Evolutionary conservation across 2,329 filamentous ascomycete species (phyloP).

Genomic region (Cytospora mali): DNA sequence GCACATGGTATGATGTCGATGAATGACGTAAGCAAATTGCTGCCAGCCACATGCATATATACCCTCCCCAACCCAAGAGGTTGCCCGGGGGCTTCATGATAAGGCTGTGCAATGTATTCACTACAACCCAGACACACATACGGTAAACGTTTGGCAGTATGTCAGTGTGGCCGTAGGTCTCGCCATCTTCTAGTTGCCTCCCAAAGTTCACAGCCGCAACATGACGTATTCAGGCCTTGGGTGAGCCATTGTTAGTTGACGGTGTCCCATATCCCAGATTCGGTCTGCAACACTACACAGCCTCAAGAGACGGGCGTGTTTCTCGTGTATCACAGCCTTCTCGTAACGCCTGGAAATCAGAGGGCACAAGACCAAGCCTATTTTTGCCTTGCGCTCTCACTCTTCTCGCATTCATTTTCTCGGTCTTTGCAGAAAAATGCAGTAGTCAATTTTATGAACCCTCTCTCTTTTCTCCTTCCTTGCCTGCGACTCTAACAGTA

Average conservation of each 20-base stretch:
- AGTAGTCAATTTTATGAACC: conserved; percentile 5
- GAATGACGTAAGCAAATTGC: not conserved
- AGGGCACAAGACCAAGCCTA: not conserved
- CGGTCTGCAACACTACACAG: not conserved
- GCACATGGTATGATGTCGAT: not conserved
- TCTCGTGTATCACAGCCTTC: not conserved
- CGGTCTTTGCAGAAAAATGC: not conserved
- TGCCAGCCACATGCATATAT: not conserved
- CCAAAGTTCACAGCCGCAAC: not conserved
- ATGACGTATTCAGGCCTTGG: not conserved
- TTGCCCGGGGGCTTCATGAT: too few relatives aligned
- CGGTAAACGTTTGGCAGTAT: not conserved
- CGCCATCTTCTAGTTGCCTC: not conserved
- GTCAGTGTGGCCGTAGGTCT: not conserved
- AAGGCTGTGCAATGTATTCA: not conserved
- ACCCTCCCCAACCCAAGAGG: too few relatives aligned
- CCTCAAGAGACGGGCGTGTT: not conserved
- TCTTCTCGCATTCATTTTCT: not conserved
- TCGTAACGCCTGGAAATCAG: too few relatives aligned
- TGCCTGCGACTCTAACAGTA: conserved; percentile 5
- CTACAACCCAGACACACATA: not conserved
- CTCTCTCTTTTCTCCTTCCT: too few relatives aligned
- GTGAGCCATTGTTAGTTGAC: not conserved
- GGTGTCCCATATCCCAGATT: not conserved
- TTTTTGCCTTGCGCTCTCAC: not conserved